Percentiles rank a stretch among this genome's conserved stretches.
These are phyloP conservation scores for Paramecium pentaurelia DNA, from an alignment of 73 alveolate genomes.

Conservation along the genomic window DNA sequence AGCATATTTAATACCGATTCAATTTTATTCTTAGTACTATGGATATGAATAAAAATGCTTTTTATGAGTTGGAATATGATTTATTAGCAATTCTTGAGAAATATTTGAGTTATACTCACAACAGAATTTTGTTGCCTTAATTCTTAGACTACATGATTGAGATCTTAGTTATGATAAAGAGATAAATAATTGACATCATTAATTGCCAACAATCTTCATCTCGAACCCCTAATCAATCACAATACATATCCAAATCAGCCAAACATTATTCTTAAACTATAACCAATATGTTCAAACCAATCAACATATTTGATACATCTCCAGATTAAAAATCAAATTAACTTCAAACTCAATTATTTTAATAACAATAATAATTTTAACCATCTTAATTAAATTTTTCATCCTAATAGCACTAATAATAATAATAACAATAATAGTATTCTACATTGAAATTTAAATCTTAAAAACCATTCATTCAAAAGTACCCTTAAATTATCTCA, in stretches of 20 bases:
- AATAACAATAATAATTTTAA: background rate
- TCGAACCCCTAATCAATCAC: constrained; percentile 29
- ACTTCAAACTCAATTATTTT: background rate
- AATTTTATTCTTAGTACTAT: constrained; percentile 1
- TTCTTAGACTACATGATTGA: constrained; percentile 74
- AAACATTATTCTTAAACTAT: constrained; percentile 39
- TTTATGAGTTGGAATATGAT: constrained; percentile 59
- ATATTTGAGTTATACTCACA: constrained; percentile 59
- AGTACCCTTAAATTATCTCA: background rate
- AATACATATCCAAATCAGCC: constrained; percentile 2
- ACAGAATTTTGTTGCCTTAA: constrained; percentile 74
- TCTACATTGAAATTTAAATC: background rate
- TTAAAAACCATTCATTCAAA: background rate
- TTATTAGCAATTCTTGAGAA: constrained; percentile 60
- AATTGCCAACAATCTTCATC: background rate
- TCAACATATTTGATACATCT: constrained; percentile 7
- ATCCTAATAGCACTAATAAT: background rate
- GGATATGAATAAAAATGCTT: constrained; percentile 48
- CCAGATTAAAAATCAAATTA: constrained; percentile 22
- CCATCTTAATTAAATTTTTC: background rate
- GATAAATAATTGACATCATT: constrained; percentile 65
- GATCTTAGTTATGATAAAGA: constrained; percentile 70
- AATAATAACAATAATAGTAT: background rate
- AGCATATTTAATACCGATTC: background rate
- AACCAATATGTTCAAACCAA: constrained; percentile 22